Evolutionary conservation across 371 early-diverging fungal species (phyloP).

Genomic region (Rhizopus delemar): DNA sequence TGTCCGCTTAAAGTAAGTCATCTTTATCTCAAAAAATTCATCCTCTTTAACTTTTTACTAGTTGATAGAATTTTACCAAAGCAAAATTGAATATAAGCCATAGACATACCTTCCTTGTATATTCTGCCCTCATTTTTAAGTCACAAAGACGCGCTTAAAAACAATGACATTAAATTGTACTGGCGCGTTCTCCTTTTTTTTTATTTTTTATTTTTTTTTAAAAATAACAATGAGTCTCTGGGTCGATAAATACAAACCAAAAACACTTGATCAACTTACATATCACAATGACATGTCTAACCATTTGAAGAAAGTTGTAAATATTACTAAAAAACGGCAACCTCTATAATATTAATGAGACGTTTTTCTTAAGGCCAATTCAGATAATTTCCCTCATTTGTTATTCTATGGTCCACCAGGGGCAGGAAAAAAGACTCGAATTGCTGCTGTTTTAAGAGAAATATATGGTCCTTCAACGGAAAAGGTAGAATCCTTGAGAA

Average conservation of each 20-base stretch:
- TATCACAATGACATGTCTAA: constrained; percentile 77
- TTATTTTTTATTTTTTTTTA: neutral
- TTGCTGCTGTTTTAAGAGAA: constrained; percentile 82
- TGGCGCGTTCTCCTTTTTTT: neutral
- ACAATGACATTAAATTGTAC: neutral
- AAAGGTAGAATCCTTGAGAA: constrained; percentile 57
- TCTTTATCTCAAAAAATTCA: neutral
- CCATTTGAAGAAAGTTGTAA: constrained; percentile 80
- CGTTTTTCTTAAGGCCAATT: constrained; percentile 56
- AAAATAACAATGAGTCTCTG: constrained; percentile 76
- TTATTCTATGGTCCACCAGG: constrained; percentile 97
- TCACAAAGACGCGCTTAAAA: neutral
- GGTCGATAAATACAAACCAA: constrained; percentile 97
- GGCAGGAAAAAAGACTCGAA: constrained; percentile 96
- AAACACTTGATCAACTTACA: constrained; percentile 80
- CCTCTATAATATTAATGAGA: neutral
- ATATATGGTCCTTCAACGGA: constrained; percentile 90
- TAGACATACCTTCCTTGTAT: neutral
- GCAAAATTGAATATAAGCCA: constrained; percentile 3
- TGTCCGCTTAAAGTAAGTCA: constrained; percentile 18
- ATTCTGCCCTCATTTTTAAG: neutral
- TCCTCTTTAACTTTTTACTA: neutral
- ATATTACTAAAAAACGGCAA: neutral
- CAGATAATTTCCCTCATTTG: constrained; percentile 93
- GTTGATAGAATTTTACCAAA: constrained; percentile 19